These are phyloP conservation scores for Cyclotella choctawhatcheeana DNA, from an alignment of 108 stramenopile genomes.

Conservation along the genomic window DNA sequence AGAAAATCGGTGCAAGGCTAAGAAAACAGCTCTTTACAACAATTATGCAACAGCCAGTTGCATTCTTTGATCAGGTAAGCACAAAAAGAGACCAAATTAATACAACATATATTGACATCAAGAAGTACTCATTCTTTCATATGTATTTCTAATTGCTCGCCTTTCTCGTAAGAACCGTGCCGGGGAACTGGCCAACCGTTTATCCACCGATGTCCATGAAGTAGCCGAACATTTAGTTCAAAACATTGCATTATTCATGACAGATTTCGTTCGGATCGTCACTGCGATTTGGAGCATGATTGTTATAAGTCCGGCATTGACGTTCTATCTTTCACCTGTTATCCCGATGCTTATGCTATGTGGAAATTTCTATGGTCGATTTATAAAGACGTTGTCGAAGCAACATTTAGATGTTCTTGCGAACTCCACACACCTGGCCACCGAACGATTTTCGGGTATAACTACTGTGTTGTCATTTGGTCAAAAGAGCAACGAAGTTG, in stretches of 20 bases:
- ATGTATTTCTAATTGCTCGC: too few relatives aligned
- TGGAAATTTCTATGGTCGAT: conserved; percentile 37
- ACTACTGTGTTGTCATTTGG: conserved; percentile 49
- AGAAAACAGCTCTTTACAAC: conserved; percentile 42
- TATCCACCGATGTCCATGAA: conserved; percentile 54
- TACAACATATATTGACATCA: neutral
- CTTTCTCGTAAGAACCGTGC: conserved; percentile 40
- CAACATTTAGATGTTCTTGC: conserved; percentile 52
- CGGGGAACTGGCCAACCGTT: conserved; percentile 50
- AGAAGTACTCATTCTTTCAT: neutral
- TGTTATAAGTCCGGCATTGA: conserved; percentile 33
- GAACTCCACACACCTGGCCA: conserved; percentile 49
- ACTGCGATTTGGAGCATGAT: conserved; percentile 42
- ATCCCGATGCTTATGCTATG: conserved; percentile 30
- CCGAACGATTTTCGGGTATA: conserved; percentile 47
- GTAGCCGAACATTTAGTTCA: conserved; percentile 53
- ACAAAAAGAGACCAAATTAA: too few relatives aligned
- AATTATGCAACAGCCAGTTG: conserved; percentile 36
- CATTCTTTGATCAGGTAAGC: conserved; percentile 36
- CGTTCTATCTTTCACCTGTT: conserved; percentile 31
- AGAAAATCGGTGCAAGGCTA: conserved; percentile 41
- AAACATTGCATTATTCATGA: conserved; percentile 42
- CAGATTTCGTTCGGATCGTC: conserved; percentile 30
- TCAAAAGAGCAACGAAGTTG: conserved; percentile 21
- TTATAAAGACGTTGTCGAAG: conserved; percentile 37